Evolutionary conservation across 345 rosid species (phyloP).

Genomic region (Durio zibethinus): DNA sequence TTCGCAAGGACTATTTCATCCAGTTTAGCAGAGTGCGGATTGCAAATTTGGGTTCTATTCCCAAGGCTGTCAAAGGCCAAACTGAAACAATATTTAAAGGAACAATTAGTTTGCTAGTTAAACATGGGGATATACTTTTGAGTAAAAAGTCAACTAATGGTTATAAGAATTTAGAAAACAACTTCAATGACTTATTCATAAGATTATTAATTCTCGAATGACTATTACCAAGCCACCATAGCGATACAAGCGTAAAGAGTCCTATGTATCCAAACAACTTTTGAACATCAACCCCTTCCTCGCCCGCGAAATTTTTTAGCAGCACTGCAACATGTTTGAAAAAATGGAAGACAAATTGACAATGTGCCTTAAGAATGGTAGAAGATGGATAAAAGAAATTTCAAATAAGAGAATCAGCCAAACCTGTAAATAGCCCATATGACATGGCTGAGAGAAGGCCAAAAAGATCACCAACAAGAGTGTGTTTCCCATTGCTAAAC

Average conservation of each 20-base stretch:
- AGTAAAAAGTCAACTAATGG: neutral
- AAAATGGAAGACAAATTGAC: conserved; percentile 4
- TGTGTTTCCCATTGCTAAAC: conserved; percentile 75
- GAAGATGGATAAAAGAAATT: neutral
- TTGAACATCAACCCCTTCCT: conserved; percentile 94
- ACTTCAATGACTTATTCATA: neutral
- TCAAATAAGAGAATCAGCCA: too few species aligned
- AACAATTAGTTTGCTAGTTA: neutral
- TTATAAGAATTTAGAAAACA: neutral
- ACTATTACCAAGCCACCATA: conserved; percentile 98
- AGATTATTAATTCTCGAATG: neutral
- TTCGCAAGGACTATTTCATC: conserved; percentile 97
- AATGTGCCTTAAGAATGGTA: neutral
- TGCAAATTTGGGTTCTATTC: conserved; percentile 92
- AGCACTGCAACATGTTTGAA: conserved; percentile 61
- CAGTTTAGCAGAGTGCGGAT: conserved; percentile 88
- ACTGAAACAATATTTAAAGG: conserved; percentile 44
- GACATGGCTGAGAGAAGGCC: conserved; percentile 96
- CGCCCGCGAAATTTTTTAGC: conserved; percentile 92
- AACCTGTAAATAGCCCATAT: conserved; percentile 94
- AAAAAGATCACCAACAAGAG: conserved; percentile 89
- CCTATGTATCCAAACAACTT: conserved; percentile 98
- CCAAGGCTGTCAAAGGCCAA: conserved; percentile 90
- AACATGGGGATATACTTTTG: neutral
- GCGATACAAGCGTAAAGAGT: conserved; percentile 89